A percentile compares a stretch with the other conserved stretches of the same genome.
Evolutionary conservation across 305 asterid genomes (phyloP).

Genomic region (Ilex paraguariensis): DNA sequence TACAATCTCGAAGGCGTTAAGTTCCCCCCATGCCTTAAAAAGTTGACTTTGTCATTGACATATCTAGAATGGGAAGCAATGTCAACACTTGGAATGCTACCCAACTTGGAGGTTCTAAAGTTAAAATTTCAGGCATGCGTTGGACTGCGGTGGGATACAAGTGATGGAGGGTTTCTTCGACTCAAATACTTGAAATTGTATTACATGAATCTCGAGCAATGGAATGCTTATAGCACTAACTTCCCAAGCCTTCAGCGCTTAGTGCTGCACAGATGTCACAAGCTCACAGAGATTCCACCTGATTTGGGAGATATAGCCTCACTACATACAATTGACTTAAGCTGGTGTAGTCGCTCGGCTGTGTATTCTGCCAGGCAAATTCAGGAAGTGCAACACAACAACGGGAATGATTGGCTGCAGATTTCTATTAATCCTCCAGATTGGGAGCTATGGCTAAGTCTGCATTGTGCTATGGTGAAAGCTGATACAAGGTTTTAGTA

Average conservation of each 20-base stretch:
- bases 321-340: constrained; percentile 13
- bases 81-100: constrained; percentile 15
- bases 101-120: too few relatives aligned
- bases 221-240: constrained; percentile 12
- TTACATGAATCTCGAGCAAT: neutral
- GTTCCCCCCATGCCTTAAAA: constrained; percentile 16
- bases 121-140: too few relatives aligned
- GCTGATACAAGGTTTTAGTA: too few relatives aligned
- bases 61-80: constrained; percentile 19
- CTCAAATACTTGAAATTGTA: constrained; percentile 12
- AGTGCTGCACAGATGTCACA: neutral
- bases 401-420: neutral
- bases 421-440: neutral
- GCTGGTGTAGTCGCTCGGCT: neutral
- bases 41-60: constrained; percentile 19
- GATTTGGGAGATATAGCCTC: constrained; percentile 13
- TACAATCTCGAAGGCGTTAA: neutral
- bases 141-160: too few relatives aligned
- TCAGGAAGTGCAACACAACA: neutral
- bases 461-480: too few relatives aligned
- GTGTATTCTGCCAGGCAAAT: neutral
- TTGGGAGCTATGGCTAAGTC: neutral
- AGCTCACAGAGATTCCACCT: constrained; percentile 9
- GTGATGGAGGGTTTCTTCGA: constrained; percentile 14
- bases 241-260: constrained; percentile 18